A percentile compares a stretch with the other conserved stretches of the same genome.
Conservation (phyloP, 2,329 filamentous ascomycete species). For the Phaeoacremonium minimum region DNA sequence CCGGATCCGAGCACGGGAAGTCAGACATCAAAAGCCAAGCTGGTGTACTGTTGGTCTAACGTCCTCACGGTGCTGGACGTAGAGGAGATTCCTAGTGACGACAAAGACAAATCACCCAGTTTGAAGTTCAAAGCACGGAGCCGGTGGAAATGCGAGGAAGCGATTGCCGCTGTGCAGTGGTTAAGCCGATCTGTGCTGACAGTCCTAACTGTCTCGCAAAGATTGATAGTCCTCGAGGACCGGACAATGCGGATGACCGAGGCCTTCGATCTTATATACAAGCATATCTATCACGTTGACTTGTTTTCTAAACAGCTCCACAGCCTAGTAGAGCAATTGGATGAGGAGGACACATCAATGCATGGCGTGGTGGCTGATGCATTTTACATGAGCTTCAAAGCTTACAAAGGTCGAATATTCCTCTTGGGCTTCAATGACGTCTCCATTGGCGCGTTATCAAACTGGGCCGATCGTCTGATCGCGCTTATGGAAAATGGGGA, state of each 20-base stretch:
- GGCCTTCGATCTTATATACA: conserved; percentile 85
- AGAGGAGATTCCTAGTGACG: conserved; percentile 63
- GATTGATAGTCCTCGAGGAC: conserved; percentile 89
- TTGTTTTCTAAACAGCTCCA: conserved; percentile 86
- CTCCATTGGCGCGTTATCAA: conserved; percentile 85
- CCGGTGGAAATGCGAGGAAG: conserved; percentile 89
- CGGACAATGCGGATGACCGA: conserved; percentile 86
- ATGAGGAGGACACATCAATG: conserved; percentile 83
- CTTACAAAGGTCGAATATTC: conserved; percentile 92
- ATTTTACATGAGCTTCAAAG: conserved; percentile 95
- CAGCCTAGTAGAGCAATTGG: conserved; percentile 77
- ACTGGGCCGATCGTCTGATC: conserved; percentile 92
- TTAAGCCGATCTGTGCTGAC: conserved; percentile 88
- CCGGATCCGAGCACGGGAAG: conserved; percentile 63
- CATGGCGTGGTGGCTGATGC: conserved; percentile 96
- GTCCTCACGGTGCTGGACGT: conserved; percentile 92
- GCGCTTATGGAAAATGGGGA: conserved; percentile 97
- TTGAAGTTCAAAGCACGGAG: conserved; percentile 79
- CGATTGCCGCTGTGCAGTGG: conserved; percentile 96
- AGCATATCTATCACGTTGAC: conserved; percentile 88
- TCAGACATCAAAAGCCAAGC: conserved; percentile 73
- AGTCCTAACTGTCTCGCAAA: conserved; percentile 89
- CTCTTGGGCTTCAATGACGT: conserved; percentile 91
- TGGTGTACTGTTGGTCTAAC: conserved; percentile 98
- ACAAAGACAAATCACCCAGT: conserved; percentile 72